phyloP scores from a whole-genome alignment of 306 rosid genomes.

The Fagus sylvatica region DNA sequence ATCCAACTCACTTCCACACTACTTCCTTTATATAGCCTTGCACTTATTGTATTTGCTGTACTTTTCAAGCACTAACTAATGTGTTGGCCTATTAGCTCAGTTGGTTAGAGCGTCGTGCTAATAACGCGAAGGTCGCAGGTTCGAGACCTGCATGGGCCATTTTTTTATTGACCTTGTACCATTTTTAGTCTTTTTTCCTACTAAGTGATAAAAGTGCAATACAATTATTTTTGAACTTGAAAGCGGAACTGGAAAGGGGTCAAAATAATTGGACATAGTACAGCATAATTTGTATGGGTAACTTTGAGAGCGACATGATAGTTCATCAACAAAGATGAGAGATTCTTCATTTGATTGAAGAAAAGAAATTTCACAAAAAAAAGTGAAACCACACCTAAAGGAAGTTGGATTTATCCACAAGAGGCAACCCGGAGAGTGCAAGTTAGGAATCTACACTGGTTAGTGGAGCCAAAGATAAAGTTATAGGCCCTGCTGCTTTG shows the following conservation, averaged over 20 bases:
- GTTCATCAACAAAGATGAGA: conserved; percentile 50
- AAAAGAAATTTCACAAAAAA: conserved; percentile 35
- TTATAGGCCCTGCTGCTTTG: background rate
- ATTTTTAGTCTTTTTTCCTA: background rate
- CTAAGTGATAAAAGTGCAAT: background rate
- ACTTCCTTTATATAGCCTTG: conserved; percentile 38
- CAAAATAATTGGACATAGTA: conserved; percentile 49
- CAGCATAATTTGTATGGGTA: conserved; percentile 29
- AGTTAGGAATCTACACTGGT: conserved; percentile 40
- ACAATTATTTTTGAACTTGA: conserved; percentile 5
- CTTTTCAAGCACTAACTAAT: background rate
- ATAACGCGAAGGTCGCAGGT: conserved; percentile 28
- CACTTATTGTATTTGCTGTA: background rate
- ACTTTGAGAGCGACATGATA: conserved; percentile 55
- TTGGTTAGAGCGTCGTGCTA: conserved; percentile 28
- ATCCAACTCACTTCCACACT: conserved; percentile 24
- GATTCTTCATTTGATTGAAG: conserved; percentile 43
- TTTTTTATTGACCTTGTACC: conserved; percentile 15
- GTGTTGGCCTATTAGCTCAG: conserved; percentile 30
- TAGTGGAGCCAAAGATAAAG: conserved; percentile 45
- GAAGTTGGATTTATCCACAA: conserved; percentile 27
- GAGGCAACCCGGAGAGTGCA: conserved; percentile 36
- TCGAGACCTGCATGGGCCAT: conserved; percentile 39
- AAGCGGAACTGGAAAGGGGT: conserved; percentile 28
- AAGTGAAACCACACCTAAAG: conserved; percentile 24